Percentiles rank a stretch among this genome's conserved stretches.
Evolutionary conservation across 805 yeast species (phyloP).

Genomic region (Metschnikowia sp.): DNA sequence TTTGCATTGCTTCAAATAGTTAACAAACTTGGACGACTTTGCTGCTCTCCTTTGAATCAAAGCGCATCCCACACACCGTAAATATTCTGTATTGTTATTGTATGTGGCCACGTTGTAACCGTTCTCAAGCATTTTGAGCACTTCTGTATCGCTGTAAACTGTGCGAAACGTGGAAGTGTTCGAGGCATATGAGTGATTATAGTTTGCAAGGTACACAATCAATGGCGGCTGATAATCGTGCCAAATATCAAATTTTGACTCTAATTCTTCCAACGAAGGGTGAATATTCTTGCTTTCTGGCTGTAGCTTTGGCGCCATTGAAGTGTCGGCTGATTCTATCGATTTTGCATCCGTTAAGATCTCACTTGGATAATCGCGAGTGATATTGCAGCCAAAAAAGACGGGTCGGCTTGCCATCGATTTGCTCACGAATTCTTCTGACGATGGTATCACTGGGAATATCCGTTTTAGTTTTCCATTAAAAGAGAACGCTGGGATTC

Average conservation of each 20-base stretch:
- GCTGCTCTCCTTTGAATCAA: slow-evolving; percentile 41
- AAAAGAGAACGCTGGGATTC: slow-evolving; percentile 6
- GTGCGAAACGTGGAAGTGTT: slow-evolving; percentile 61
- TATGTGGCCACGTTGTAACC: slow-evolving; percentile 51
- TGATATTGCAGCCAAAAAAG: slow-evolving; percentile 43
- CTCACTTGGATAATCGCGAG: slow-evolving; percentile 26
- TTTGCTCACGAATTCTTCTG: slow-evolving; percentile 19
- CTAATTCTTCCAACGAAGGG: not conserved
- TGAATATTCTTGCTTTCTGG: not conserved
- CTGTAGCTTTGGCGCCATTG: not conserved
- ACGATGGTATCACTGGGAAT: slow-evolving; percentile 38
- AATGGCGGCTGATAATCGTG: slow-evolving; percentile 47
- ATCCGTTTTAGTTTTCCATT: not conserved
- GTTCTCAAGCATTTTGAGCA: slow-evolving; percentile 44
- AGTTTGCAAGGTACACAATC: slow-evolving; percentile 50
- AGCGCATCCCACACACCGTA: slow-evolving; percentile 56
- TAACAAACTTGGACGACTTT: not conserved
- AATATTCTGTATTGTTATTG: slow-evolving; percentile 38
- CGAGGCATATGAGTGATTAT: slow-evolving; percentile 38
- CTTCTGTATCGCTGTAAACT: slow-evolving; percentile 45
- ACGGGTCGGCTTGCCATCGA: slow-evolving; percentile 27
- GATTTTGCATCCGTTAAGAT: not conserved
- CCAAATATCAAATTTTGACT: slow-evolving; percentile 7
- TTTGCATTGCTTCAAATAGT: slow-evolving; percentile 2
- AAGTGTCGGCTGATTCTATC: not conserved